Base-by-base conservation (phyloP, 805 yeast species). In the Wickerhamiella occidentalis region DNA sequence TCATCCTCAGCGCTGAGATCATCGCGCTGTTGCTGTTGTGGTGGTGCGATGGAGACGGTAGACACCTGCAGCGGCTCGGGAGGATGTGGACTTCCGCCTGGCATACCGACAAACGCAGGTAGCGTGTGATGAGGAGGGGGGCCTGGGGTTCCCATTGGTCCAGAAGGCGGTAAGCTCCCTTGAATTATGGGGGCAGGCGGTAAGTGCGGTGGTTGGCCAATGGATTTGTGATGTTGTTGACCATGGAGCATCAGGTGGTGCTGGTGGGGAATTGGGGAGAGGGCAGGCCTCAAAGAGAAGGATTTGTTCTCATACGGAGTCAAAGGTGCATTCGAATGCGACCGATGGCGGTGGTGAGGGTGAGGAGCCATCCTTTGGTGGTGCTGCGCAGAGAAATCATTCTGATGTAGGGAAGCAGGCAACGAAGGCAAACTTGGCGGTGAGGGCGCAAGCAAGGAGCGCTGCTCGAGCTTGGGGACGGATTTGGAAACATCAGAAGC, bases 1-100 rank as follows among this genome's bases (percentile, higher is more conserved):
- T 45, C 48, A 13, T 36, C 48, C n/a, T 37, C 41, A 15, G 38
- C 38, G 15, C 21, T 33, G 9, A 33, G 38, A 19, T 33, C 38
- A 15, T 33, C 38, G 11, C 38, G 38, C 11, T 13, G 38, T 11
- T 13, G 38, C 38, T 33, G 38, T 6, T n/a, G 19, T 6, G 4
- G 18, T 3, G 38, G 21, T 15, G 38, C 38, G 6, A 19, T n/a
- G 19, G 38, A 33, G 4, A 33, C n/a, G 19, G 19, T 33, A n/a
- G 38, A 33, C n/a, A 33, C 38, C 18, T 33, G 38, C 19, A 33
- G 21, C 38, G 38, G 38, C 38, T 33, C 38, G n/a, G 38, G 19
- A 15, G 38, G 19, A 6, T 33, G 19, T 5, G 38, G 19, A 7
- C 38, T 15, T 11, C n/a, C 13, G 3, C n/a, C n/a, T 6, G 12